A percentile compares a stretch with the other conserved stretches of the same genome.
Conservation (phyloP, 1,284 basidiomycete genomes). For the Moesziomyces aphidis region DNA sequence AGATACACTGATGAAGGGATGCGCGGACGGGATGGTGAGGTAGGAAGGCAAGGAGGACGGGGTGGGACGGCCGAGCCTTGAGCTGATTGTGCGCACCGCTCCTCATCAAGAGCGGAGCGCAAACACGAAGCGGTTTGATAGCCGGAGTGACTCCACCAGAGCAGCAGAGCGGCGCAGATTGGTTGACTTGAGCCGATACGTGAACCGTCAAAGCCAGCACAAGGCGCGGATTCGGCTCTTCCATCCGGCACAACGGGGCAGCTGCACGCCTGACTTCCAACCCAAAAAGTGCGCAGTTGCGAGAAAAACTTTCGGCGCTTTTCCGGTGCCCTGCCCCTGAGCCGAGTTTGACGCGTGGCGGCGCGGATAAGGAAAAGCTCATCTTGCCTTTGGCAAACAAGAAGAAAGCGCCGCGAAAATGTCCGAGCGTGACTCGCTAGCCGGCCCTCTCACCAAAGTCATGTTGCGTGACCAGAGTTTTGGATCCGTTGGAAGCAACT, state of each 20-base stretch:
- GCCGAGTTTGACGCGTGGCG: neutral
- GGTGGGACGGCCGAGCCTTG: neutral
- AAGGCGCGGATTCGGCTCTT: neutral
- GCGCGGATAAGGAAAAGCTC: too few species aligned
- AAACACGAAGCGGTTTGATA: neutral
- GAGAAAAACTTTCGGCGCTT: neutral
- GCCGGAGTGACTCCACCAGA: neutral
- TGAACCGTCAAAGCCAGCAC: neutral
- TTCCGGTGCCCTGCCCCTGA: neutral
- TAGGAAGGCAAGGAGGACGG: neutral
- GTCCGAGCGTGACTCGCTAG: neutral
- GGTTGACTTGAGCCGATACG: neutral
- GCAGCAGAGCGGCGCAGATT: neutral
- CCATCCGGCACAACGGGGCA: neutral
- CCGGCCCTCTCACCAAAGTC: too few species aligned
- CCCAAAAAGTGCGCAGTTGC: too few species aligned
- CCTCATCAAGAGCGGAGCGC: too few species aligned
- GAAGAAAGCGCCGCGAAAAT: neutral
- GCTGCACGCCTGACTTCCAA: too few species aligned
- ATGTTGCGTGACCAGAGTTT: too few species aligned
- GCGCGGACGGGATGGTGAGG: neutral
- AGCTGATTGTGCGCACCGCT: too few species aligned
- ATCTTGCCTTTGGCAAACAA: neutral
- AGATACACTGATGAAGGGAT: neutral
- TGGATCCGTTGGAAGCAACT: too few species aligned